Evolutionary conservation across 2,329 filamentous ascomycete species (phyloP).

Genomic region (Tolypocladium nubicola): DNA sequence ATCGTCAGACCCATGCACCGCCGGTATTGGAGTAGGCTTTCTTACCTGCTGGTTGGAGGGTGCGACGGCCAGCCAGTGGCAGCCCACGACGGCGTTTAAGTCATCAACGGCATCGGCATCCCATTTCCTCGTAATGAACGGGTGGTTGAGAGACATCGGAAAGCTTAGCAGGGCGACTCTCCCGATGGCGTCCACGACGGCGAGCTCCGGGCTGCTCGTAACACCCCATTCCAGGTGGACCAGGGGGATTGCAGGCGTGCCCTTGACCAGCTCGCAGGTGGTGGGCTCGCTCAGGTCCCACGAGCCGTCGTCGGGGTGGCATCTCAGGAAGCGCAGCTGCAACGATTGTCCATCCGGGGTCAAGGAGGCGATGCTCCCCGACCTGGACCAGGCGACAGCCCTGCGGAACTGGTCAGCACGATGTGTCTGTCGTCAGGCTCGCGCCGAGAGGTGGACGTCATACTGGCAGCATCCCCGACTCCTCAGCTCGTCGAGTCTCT

Average conservation of each 20-base stretch:
- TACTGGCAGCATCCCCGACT: conserved; percentile 74
- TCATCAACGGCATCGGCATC: conserved; percentile 63
- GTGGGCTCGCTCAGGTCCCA: conserved; percentile 73
- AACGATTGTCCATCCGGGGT: conserved; percentile 59
- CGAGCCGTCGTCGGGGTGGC: conserved; percentile 54
- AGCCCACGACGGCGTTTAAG: conserved; percentile 66
- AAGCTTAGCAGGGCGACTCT: conserved; percentile 66
- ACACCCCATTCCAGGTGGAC: conserved; percentile 76
- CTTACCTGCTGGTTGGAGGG: conserved; percentile 30
- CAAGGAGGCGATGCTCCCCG: conserved; percentile 77
- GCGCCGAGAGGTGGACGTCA: conserved; percentile 14
- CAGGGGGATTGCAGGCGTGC: conserved; percentile 54
- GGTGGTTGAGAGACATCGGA: conserved; percentile 61
- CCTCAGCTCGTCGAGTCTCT: conserved; percentile 67
- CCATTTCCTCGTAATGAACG: conserved; percentile 51
- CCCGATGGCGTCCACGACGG: conserved; percentile 70
- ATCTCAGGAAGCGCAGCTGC: conserved; percentile 62
- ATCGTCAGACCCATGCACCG: background rate
- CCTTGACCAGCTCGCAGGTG: conserved; percentile 47
- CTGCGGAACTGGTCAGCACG: conserved; percentile 29
- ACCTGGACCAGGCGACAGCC: conserved; percentile 77
- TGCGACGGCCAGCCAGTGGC: conserved; percentile 70
- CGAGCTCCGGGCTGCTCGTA: conserved; percentile 65
- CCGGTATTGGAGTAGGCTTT: background rate
- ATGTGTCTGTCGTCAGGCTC: background rate